Evolutionary conservation across 2,329 filamentous ascomycete species (phyloP), one percentile per base, ranked within the genome.

Genomic region (Penicillium rolfsii): DNA sequence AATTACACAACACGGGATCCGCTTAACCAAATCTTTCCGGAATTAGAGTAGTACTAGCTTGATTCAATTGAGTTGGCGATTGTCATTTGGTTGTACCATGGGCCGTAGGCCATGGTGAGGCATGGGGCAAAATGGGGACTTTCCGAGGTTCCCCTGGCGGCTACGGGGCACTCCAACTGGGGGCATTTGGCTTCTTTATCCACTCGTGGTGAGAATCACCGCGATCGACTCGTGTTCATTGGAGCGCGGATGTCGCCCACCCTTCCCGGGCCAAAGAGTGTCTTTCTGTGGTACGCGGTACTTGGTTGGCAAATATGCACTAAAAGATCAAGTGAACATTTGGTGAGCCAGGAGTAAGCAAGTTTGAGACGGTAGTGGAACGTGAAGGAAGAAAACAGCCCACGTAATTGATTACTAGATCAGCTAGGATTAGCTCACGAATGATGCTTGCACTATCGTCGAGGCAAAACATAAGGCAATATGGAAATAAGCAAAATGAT

Each of bases 231-330:
- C 22, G 12, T 35, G 19, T 19, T 63, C 33, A 69, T 68, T 69
- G 66, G 67, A 36, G n/a, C 67, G 67, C 66, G 67, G 66, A 68
- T 52, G 48, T 43, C 53, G 35, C 26, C 16, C n/a, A n/a, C 22
- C 16, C 24, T 55, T 55, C 14, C 52, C 38, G 36, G 16, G 7
- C 50, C 35, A 52, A 14, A 52, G 4, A n/a, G 50, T 12, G 19
- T 9, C 22, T 24, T 52, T 16, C 22, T 38, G 33, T 52, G 50
- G 50, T 52, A 52, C 50, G 50, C 33, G 35, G 14, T 45, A 46
- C 24, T 26, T 45, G 19, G 55, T 41, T 40, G 24, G 11, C 9
- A 56, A 45, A 12, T 9, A 28, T 26, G 43, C 43, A 16, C 43
- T 16, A 28, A 28, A 46, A 26, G 19, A 22, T 22, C 24, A 46